phyloP scores from a whole-genome alignment of 345 rosid genomes.

The Eucalyptus pauciflora region DNA sequence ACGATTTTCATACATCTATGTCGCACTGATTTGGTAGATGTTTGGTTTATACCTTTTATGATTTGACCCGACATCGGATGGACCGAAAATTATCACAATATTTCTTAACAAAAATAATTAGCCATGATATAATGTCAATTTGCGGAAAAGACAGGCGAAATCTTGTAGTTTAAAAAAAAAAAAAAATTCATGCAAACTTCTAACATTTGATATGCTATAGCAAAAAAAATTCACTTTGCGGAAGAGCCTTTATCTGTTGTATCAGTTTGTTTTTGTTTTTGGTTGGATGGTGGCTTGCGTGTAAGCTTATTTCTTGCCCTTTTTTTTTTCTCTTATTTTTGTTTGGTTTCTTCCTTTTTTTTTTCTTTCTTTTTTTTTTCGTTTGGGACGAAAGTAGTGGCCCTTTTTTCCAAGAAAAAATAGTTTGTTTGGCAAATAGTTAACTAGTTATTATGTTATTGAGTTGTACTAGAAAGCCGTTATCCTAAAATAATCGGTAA shows the following conservation, averaged over 20 bases:
- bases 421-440: neutral
- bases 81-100: too few relatives aligned
- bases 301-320: neutral
- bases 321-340: neutral
- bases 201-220: neutral
- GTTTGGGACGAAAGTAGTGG: neutral
- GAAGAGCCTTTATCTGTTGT: neutral
- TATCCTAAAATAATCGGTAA: neutral
- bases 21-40: neutral
- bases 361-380: neutral
- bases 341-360: neutral
- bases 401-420: neutral
- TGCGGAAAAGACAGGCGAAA: neutral
- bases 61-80: fast-evolving
- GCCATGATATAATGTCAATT: neutral
- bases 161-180: neutral
- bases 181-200: neutral
- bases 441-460: neutral
- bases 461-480: neutral
- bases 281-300: neutral
- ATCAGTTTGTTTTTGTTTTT: neutral
- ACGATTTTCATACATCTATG: neutral
- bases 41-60: too few relatives aligned
- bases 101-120: too few relatives aligned
- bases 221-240: too few relatives aligned